phyloP scores from a whole-genome alignment of 163 green algal genomes.

The Scenedesmus sp. region DNA sequence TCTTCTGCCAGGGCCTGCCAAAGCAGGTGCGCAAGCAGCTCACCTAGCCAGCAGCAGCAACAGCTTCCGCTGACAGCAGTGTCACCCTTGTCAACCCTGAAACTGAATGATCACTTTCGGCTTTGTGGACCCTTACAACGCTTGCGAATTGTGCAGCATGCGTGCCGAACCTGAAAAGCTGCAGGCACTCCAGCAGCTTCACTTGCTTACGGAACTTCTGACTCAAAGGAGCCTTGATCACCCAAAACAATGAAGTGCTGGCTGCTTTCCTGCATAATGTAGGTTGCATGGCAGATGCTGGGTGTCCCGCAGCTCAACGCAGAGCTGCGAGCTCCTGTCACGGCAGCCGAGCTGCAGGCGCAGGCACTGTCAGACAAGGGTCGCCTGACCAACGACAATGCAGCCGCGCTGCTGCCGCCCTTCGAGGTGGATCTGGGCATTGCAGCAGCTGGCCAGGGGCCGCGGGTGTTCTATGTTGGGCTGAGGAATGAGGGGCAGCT shows the following conservation, averaged over 20 bases:
- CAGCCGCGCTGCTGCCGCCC: constrained; percentile 58
- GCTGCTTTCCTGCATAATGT: constrained; percentile 21
- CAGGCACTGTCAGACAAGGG: constrained; percentile 58
- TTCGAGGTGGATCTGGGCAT: constrained; percentile 70
- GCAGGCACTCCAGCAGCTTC: too few species aligned
- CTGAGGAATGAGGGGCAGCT: constrained; percentile 71
- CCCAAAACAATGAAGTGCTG: background rate
- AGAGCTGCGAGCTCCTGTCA: constrained; percentile 59
- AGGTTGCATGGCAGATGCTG: constrained; percentile 66
- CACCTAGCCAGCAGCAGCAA: background rate
- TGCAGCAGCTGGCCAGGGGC: constrained; percentile 43
- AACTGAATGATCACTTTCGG: too few species aligned
- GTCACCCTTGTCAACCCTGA: too few species aligned
- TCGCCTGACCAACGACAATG: constrained; percentile 63
- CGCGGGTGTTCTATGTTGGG: constrained; percentile 59
- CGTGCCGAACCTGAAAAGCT: too few species aligned
- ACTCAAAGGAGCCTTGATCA: too few species aligned
- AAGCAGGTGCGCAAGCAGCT: constrained; percentile 61
- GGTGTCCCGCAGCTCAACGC: constrained; percentile 67
- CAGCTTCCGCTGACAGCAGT: too few species aligned
- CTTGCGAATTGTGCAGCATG: too few species aligned
- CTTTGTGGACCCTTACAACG: too few species aligned
- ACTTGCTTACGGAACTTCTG: too few species aligned
- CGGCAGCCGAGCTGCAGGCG: constrained; percentile 58
- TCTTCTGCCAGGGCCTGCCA: constrained; percentile 60